These are phyloP conservation scores for Adansonia grandidieri DNA, from an alignment of 441 rosid species.

Conservation along the genomic window DNA sequence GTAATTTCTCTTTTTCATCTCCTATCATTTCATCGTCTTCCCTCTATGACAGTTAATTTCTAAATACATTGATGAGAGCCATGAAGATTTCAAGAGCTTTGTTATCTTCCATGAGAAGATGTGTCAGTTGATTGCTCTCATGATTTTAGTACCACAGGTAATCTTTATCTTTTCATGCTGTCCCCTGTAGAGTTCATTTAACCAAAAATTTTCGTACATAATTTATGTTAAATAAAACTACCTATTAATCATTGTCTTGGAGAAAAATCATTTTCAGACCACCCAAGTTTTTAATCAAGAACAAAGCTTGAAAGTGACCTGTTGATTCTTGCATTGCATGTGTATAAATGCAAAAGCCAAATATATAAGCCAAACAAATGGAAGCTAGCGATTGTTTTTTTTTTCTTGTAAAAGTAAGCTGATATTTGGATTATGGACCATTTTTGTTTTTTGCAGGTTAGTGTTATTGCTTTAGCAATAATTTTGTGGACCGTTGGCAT, in stretches of 20 bases:
- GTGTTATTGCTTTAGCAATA: conserved; percentile 32
- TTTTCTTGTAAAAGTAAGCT: not conserved
- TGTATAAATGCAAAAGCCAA: no score
- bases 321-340: no score
- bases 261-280: no score
- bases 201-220: no score
- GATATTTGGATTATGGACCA: not conserved
- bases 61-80: conserved; percentile 28
- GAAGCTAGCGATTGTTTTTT: not conserved
- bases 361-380: not conserved
- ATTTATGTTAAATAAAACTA: no score
- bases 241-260: no score
- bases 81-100: conserved; percentile 36
- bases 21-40: not conserved
- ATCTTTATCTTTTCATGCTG: not conserved
- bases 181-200: not conserved
- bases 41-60: conserved; percentile 39
- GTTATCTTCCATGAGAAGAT: conserved; percentile 41
- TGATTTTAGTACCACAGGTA: conserved; percentile 53
- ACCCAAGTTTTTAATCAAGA: no score
- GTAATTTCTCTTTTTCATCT: not conserved
- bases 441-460: conserved; percentile 36
- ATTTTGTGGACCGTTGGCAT: conserved; percentile 39
- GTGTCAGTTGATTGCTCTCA: conserved; percentile 36
- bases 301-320: no score